Percentiles rank a stretch among this genome's conserved stretches.
Conservation (phyloP, 2,329 filamentous ascomycete genomes). For the Aspergillus cejpii region DNA sequence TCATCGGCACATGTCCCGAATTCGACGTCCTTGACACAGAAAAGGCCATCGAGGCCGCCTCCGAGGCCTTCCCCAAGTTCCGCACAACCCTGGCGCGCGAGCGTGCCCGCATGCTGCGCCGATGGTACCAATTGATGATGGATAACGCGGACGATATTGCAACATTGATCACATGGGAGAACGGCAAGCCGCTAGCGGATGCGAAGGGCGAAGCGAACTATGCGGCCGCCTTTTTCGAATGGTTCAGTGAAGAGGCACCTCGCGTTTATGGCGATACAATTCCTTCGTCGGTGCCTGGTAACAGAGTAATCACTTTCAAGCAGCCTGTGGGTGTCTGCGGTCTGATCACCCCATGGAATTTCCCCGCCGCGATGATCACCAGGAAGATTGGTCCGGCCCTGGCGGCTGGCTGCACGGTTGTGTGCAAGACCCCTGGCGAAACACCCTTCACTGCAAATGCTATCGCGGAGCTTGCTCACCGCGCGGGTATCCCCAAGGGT, state of each 20-base stretch:
- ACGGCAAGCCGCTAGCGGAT: conserved; percentile 59
- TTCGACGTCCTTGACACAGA: conserved; percentile 72
- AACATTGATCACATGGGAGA: conserved; percentile 62
- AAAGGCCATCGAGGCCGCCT: conserved; percentile 75
- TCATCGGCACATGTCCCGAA: conserved; percentile 76
- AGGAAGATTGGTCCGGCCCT: conserved; percentile 54
- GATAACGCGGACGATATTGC: conserved; percentile 61
- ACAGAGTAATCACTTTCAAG: conserved; percentile 57
- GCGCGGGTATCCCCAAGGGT: conserved; percentile 82
- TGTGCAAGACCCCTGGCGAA: conserved; percentile 84
- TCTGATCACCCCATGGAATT: conserved; percentile 63
- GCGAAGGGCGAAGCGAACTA: conserved; percentile 55
- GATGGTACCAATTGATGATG: conserved; percentile 62
- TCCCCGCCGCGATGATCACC: conserved; percentile 51
- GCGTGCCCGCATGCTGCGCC: conserved; percentile 55
- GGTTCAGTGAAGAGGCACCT: conserved; percentile 58
- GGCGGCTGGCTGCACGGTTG: conserved; percentile 91
- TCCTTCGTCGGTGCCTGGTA: conserved; percentile 52
- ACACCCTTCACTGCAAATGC: conserved; percentile 88
- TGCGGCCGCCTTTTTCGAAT: conserved; percentile 55
- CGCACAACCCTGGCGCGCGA: conserved; percentile 56
- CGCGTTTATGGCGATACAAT: conserved; percentile 56
- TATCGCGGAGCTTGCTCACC: conserved; percentile 74
- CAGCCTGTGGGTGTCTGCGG: conserved; percentile 63
- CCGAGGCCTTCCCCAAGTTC: conserved; percentile 59